Base-by-base conservation (phyloP, 176 grass and related monocot genomes). In the Poa pratensis region DNA sequence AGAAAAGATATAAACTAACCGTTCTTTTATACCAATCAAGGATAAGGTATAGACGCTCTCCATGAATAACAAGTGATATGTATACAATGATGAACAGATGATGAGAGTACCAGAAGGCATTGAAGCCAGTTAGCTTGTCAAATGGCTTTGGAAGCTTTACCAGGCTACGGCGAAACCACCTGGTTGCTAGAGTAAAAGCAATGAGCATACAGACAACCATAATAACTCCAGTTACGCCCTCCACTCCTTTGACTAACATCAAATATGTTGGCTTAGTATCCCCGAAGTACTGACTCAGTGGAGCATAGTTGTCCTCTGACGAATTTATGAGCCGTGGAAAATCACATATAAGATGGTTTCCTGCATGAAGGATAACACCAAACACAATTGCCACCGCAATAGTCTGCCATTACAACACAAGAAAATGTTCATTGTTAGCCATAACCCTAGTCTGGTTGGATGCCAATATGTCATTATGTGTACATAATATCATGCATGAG, bases 91-190 rank as follows among this genome's bases (percentile, higher is more conserved):
- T 87, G 59, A 98, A 93, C 80, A 98, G 73, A 88, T 98, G 96
- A 85, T 98, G 96, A 3, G 96, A 98, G 74, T 98, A 98, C 96
- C 96, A 98, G 86, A 98, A 98, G 45, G 96, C 91, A 68, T 98
- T 98, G 91, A 98, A 98, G 59, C 96, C 96, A 67, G 91, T 95
- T 62, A 98, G 60, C 81, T 89, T 92, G 79, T 98, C 93, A 84
- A 98, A 91, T 75, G 96, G 96, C 85, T 80, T 95, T 17, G 96
- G 96, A 82, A 98, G 84, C 80, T 93, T 90, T 63, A 93, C 85
- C 27, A 95, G 73, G 84, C 91, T 98, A 90, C 93, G 87, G 48
- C 96, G 89, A 80, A 98, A 98, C 96, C 96, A 95, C 80, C 91
- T 88, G n/a, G 93, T 94, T 53, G 96, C 96, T 40, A 98, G 89